Conservation (phyloP, 495 filamentous ascomycete species). For the Neurospora sublineolata region DNA sequence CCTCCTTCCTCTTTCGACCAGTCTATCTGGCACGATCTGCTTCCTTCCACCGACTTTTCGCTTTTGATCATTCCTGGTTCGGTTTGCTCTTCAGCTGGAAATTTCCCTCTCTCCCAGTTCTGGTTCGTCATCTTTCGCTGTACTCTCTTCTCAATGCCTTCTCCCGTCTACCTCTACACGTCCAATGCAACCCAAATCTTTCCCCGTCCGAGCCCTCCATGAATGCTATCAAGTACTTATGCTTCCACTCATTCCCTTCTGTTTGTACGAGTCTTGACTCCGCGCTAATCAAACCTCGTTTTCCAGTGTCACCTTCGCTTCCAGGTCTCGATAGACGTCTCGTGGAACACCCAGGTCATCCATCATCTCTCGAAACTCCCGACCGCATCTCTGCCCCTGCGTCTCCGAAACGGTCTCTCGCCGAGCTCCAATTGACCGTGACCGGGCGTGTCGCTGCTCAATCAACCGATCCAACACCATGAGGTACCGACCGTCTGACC, state of each 20-base stretch:
- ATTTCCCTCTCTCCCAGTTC: not conserved
- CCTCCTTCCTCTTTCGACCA: not conserved
- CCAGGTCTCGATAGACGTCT: conserved; percentile 7
- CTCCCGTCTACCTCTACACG: not conserved
- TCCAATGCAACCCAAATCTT: not conserved
- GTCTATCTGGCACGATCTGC: not conserved
- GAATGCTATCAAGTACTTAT: not conserved
- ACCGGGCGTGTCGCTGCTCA: not conserved
- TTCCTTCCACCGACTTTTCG: not conserved
- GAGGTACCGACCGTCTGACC: conserved; percentile 8
- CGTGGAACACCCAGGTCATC: conserved; percentile 10
- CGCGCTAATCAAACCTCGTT: not conserved
- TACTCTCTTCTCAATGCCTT: not conserved
- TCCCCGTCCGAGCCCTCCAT: not conserved
- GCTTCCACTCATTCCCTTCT: not conserved
- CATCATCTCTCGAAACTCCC: conserved; percentile 19
- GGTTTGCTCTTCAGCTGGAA: not conserved
- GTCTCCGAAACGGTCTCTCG: not conserved
- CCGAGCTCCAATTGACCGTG: not conserved
- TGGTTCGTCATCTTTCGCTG: not conserved
- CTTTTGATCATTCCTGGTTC: not conserved
- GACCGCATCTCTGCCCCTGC: conserved; percentile 3
- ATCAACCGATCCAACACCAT: conserved; percentile 4
- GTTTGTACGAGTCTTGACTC: not conserved
- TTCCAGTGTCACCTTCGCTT: conserved; percentile 15